Base-by-base conservation (phyloP, 2,329 filamentous ascomycete species). In the Keithomyces neogunnii region DNA sequence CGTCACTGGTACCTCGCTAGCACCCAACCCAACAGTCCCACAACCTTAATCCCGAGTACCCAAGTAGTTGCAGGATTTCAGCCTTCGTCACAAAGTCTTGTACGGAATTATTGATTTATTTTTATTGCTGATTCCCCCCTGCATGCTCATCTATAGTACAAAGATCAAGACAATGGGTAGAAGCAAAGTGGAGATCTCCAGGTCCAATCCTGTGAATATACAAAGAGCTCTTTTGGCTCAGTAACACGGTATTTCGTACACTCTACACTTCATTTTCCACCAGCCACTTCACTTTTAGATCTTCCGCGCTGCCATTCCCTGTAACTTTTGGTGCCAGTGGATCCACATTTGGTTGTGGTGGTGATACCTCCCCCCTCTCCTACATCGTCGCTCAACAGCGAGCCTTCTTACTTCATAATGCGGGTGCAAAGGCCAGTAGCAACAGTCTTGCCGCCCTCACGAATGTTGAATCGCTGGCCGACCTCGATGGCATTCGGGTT, bases 381-480 rank as follows among this genome's bases (percentile, higher is more conserved):
- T n/a, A 39, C 33, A 13, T 6, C 40, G 6, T 30, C 5, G 28
- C 32, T n/a, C 35, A 30, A 5, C 28, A 10, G 8, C 13, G 11
- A 19, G 2, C 2, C 13, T 48, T 10, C 59, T 75, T 79, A 82
- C 64, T 79, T 71, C 50, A 82, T 56, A 65, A 93, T 84, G 63
- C 85, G 84, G 59, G 88, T 93, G 62, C 90, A 78, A 61, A 93
- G 76, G 70, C 88, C 88, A 62, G 88, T 93, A 61, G 88, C 88
- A 53, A 93, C 87, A 54, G 88, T 93, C 62, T 89, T 84, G 63
- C 92, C 91, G 76, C 93, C 93, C 78, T 99, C 93, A 73, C 93
- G 89, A 68, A 99, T 84, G 79, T 97, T 99, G 82, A 99, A 93
- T 64, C 93, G 88, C 78, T 96, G 89, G 62, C 93, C 92, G 56